Evolutionary conservation across 495 filamentous ascomycete species (phyloP), one percentile per base, ranked within the genome.

Genomic region (Tuber microsphaerosporum): DNA sequence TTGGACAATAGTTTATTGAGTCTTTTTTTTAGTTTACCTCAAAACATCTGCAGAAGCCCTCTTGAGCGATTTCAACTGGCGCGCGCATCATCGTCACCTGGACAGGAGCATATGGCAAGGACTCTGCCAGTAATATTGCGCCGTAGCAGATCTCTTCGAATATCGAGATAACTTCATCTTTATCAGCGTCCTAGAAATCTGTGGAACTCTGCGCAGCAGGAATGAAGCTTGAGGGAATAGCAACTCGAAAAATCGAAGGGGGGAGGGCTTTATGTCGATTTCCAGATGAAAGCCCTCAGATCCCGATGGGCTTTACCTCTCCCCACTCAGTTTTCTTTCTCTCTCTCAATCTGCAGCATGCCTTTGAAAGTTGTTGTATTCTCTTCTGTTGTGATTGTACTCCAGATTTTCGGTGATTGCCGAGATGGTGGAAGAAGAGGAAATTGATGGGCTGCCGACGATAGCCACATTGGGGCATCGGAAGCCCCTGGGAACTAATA

Each of bases 1-100:
- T n/a, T 16, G n/a, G 26, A 5, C 56, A 34, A 65, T 34, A 2
- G 56, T 9, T 17, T 65, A 65, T 65, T 65, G 56, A 65, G 56
- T 65, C 56, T 65, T 65, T 65, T 65, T 34, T 65, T 65, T 65
- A 31, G 26, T 65, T 65, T 65, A 65, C 56, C 56, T 65, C 26
- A 12, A 34, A 31, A 34, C 56, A 34, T 65, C 34, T 17, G 56
- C 14, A 19, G 16, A 65, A 17, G 26, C 14, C 7, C 26, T 19
- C 56, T 16, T 31, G 26, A 34, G 56, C 26, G 34, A 34, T 31
- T n/a, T 31, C 26, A 34, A 31, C 12, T 31, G 26, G 26, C 26
- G 56, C 26, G 26, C 56, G 2, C 26, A 34, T 65, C 26, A 14
- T 34, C 26, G 26, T 65, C 26, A 61, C 26, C 26, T 14, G 12